Conservation (phyloP, 2,329 filamentous ascomycete genomes). For the Colletotrichum somersetense region DNA sequence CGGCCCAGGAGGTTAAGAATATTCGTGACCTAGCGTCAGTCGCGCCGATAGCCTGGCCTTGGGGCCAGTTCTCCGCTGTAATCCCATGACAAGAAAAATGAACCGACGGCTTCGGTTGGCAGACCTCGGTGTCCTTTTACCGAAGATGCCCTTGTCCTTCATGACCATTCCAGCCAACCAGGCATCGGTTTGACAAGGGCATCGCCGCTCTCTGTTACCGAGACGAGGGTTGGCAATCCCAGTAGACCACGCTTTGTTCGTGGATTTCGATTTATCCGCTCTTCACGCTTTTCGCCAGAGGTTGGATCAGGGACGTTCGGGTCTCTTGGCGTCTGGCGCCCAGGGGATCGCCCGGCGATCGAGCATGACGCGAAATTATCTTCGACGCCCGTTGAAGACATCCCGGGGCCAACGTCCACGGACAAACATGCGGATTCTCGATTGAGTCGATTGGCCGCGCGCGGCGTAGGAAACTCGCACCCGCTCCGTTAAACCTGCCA, state of each 20-base stretch:
- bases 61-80: neutral
- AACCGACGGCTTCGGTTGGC: neutral
- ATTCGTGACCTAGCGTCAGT: neutral
- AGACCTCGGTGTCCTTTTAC: slow-evolving; percentile 10
- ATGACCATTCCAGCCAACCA: neutral
- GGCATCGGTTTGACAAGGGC: neutral
- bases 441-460: neutral
- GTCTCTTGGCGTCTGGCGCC: neutral
- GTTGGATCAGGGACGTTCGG: neutral
- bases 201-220: neutral
- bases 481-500: neutral
- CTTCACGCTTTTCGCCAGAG: neutral
- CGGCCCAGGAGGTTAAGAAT: neutral
- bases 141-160: neutral
- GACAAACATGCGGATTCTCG: neutral
- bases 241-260: slow-evolving; percentile 5
- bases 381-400: neutral
- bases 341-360: slow-evolving; percentile 2
- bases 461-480: neutral
- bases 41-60: neutral
- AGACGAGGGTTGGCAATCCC: neutral
- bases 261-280: slow-evolving; percentile 34
- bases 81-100: neutral
- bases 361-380: neutral
- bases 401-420: neutral